A percentile compares a stretch with the other conserved stretches of the same genome.
Evolutionary conservation across 306 rosid species (phyloP).

Genomic region (Notholithocarpus densiflorus): DNA sequence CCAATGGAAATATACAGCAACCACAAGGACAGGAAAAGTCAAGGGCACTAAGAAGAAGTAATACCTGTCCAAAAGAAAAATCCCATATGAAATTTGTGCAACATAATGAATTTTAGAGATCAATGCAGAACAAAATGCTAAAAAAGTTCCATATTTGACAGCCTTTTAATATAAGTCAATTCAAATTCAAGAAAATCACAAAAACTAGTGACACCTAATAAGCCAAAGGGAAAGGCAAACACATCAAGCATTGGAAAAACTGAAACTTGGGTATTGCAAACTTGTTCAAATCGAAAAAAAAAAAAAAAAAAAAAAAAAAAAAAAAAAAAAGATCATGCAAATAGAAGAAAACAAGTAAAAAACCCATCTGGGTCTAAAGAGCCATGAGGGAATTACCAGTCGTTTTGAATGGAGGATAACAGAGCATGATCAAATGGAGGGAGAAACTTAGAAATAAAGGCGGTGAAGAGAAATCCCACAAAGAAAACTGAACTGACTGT

Average conservation of each 20-base stretch:
- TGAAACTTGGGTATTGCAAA: too few species aligned
- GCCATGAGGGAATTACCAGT: slow-evolving; percentile 47
- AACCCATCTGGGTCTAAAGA: background rate
- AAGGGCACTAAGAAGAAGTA: slow-evolving; percentile 84
- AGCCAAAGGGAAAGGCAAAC: background rate
- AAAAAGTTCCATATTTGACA: background rate
- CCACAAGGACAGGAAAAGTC: slow-evolving; percentile 71
- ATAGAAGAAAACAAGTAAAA: background rate
- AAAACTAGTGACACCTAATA: background rate
- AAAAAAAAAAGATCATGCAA: too few species aligned
- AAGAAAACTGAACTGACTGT: slow-evolving; percentile 47
- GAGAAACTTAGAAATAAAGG: slow-evolving; percentile 63
- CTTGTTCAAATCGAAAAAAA: too few species aligned
- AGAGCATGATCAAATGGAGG: slow-evolving; percentile 49
- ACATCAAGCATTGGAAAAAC: background rate
- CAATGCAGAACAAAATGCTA: background rate
- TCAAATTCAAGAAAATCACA: background rate
- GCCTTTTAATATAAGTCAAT: background rate
- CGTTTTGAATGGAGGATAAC: slow-evolving; percentile 63
- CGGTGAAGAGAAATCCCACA: slow-evolving; percentile 48
- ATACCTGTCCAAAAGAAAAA: slow-evolving; percentile 43
- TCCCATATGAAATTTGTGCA: slow-evolving; percentile 1
- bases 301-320: too few species aligned
- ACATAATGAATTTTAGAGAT: background rate
- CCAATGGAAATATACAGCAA: slow-evolving; percentile 82